These are phyloP conservation scores for Nakaseomyces kungkrabaensis DNA, from an alignment of 1,139 yeast genomes.

Conservation along the genomic window DNA sequence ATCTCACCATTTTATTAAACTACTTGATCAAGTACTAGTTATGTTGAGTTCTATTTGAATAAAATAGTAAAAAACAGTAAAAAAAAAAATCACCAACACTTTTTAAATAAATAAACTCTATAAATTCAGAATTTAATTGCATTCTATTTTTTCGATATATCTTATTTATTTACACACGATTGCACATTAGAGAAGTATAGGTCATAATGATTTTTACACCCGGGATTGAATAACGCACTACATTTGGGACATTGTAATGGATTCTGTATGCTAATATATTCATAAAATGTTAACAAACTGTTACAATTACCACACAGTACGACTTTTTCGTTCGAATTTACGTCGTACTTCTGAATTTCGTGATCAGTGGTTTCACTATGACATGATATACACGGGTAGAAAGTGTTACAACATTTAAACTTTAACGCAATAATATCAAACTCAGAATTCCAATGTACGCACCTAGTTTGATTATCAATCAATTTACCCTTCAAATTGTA, in stretches of 20 bases:
- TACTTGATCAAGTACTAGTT: no score
- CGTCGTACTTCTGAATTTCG: slow-evolving; percentile 10
- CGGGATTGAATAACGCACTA: slow-evolving; percentile 22
- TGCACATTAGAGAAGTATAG: slow-evolving; percentile 17
- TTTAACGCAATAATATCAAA: slow-evolving; percentile 26
- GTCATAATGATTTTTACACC: slow-evolving; percentile 26
- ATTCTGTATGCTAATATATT: slow-evolving; percentile 9
- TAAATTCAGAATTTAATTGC: neutral
- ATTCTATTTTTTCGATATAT: neutral
- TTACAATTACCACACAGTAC: slow-evolving; percentile 27
- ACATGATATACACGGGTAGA: slow-evolving; percentile 25
- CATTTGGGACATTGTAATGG: slow-evolving; percentile 18
- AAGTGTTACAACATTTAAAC: slow-evolving; percentile 25
- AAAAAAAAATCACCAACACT: neutral
- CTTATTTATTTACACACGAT: neutral
- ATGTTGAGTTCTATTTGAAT: neutral
- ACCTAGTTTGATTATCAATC: slow-evolving; percentile 23
- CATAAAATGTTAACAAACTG: slow-evolving; percentile 19
- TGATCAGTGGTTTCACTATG: slow-evolving; percentile 20
- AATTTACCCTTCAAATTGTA: slow-evolving; percentile 13
- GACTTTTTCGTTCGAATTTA: slow-evolving; percentile 11
- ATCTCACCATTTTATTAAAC: no score
- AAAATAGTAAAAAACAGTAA: no score
- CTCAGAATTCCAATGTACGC: slow-evolving; percentile 27
- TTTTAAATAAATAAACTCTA: neutral